Base-by-base conservation (phyloP, 2,329 filamentous ascomycete species). In the Fusarium nygamai region DNA sequence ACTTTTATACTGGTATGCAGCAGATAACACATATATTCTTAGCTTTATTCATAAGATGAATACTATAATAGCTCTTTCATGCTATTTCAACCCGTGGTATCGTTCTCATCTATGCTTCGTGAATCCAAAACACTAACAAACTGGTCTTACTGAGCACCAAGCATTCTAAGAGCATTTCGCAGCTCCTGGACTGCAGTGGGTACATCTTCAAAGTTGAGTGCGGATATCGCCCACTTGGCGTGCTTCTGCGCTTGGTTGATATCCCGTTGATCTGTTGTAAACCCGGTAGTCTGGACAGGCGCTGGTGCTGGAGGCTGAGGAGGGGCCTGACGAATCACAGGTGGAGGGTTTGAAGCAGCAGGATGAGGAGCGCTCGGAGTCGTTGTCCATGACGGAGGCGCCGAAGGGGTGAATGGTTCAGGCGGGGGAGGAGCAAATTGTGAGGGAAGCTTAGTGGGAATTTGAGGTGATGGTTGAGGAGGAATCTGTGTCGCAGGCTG, bases 191-290 rank as follows among this genome's bases (percentile, higher is more conserved):
- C 92, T 1, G 96, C 96, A 0, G 96, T 99, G 3, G 92, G 88
- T 4, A 97, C 93, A 81, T 99, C 96, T 76, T 99, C 96, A 82
- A 99, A 99, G 78, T 98, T 98, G 54, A 99, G 85, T 1, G 96
- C 96, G 17, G 95, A 98, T 47, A 98, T 97, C 1, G 96, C 96
- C 94, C 94, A 99, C 78, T 94, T 95, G 5, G 96, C 95, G 84
- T 98, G 96, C 81, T 98, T 99, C 82, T 98, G 95, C 9, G 96
- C 96, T 77, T 92, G 89, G 41, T 90, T 86, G 41, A 98, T 92
- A 72, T 98, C 94, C 38, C 83, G 80, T 13, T 80, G 80, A 53
- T 79, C 78, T 20, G 73, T 75, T 6, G 75, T 61, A 24, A 69
- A 67, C 9, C 64, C 48, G 22, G 50, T 38, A 22, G 41, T 64